phyloP scores from a whole-genome alignment of 345 rosid genomes.

The Populus pruinosa region DNA sequence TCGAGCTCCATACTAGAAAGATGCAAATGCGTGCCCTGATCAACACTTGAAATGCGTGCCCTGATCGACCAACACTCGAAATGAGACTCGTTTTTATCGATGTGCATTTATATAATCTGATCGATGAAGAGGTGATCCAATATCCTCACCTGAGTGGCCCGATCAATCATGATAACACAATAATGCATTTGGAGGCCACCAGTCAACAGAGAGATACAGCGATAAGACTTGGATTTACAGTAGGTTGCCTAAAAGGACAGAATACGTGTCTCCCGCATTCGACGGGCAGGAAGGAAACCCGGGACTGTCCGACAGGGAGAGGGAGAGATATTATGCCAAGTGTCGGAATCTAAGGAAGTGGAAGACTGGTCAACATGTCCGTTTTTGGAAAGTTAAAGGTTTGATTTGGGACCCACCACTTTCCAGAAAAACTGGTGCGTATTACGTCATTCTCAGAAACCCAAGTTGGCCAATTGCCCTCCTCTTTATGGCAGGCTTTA shows the following conservation, averaged over 20 bases:
- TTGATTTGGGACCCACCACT: not conserved
- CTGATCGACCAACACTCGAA: too few species aligned
- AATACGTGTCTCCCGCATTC: slow-evolving; percentile 13
- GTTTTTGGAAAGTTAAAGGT: slow-evolving; percentile 4
- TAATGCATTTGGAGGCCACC: too few species aligned
- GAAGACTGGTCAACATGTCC: slow-evolving; percentile 20
- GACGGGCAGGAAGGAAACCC: not conserved
- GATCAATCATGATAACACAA: too few species aligned
- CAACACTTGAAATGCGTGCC: too few species aligned
- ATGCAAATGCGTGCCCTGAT: too few species aligned
- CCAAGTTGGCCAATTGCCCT: not conserved
- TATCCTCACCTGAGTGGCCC: too few species aligned
- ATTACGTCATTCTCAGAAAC: not conserved
- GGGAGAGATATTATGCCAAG: not conserved
- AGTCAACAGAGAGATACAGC: too few species aligned
- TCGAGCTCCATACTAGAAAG: too few species aligned
- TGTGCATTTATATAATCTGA: too few species aligned
- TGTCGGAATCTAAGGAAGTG: not conserved
- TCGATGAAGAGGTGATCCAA: too few species aligned
- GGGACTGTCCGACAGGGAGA: not conserved
- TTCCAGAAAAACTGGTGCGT: not conserved
- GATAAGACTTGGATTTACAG: too few species aligned
- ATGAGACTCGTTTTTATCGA: too few species aligned
- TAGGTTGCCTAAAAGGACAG: not conserved
- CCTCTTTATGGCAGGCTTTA: not conserved